Base-by-base conservation (phyloP, 495 filamentous ascomycete species). In the Hypoxylon crocopeplum region DNA sequence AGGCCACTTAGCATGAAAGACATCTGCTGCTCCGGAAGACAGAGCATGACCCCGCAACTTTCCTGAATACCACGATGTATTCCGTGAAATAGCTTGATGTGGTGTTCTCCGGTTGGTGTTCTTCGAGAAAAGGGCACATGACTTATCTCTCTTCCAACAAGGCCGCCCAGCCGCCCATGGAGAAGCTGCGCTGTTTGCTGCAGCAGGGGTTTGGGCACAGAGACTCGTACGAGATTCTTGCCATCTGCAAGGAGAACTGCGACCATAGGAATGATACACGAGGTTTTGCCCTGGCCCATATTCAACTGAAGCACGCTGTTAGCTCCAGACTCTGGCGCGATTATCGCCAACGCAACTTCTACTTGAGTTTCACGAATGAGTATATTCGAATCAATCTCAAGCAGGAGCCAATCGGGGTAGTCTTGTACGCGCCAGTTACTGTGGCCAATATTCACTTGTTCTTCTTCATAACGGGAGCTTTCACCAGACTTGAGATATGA, bases 301-400 rank as follows among this genome's bases (percentile, higher is more conserved):
- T 77, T 80, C 46, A 86, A 69, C 57, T 86, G 83, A 24, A 85
- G 49, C 2, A 86, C 81, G 1, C 79, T 79, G 52, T 85, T 86
- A 0, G 58, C 39, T 3, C 62, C 54, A 3, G 71, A 79, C 0
- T 49, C 34, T 1, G 82, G 84, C 0, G 71, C 59, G 21, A 80
- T 81, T 22, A 72, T 86, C 0, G 75, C 77, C 13, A 52, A 48
- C 1, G 81, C 81, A 29, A 86, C 81, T 29, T 80, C 72, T 3
- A 81, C 71, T 54, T 86, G 84, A 2, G 71, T 76, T 1, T 57
- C 49, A 0, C 84, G 72, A 38, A 86, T 80, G 2, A 84, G 50
- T 0, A 86, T 53, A 45, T 84, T 75, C 3, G 66, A 61, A 19
- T 87, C 84, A 34, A 87, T 75, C 49, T 87, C 84, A 0, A 87